phyloP scores from a whole-genome alignment of 768 basidiomycete genomes.

The Sistotremastrum suecicum region DNA sequence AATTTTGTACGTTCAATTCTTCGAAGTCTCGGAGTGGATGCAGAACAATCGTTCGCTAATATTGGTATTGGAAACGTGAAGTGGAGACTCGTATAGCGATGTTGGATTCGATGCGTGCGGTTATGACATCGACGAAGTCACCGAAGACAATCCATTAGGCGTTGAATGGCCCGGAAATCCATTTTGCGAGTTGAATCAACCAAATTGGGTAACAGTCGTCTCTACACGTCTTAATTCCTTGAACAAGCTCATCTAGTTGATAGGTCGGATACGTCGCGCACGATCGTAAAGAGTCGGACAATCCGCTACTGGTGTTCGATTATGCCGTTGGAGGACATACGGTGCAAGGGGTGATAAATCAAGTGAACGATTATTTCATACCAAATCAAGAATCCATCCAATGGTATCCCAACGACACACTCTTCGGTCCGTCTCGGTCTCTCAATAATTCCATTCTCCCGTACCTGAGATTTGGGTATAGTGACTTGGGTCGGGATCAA shows the following conservation, averaged over 20 bases:
- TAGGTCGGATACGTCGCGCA: constrained; percentile 16
- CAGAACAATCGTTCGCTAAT: not conserved
- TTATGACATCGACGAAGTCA: constrained; percentile 8
- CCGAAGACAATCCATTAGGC: constrained; percentile 32
- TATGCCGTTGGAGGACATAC: constrained; percentile 42
- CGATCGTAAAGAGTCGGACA: constrained; percentile 16
- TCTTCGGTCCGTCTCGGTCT: constrained; percentile 11
- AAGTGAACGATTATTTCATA: constrained; percentile 27
- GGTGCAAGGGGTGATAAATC: constrained; percentile 25
- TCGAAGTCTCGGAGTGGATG: not conserved
- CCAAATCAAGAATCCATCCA: constrained; percentile 8
- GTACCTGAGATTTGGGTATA: constrained; percentile 10
- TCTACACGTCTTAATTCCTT: too few species aligned
- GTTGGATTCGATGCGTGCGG: constrained; percentile 15
- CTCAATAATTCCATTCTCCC: not conserved
- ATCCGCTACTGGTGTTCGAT: constrained; percentile 37
- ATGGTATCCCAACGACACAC: constrained; percentile 10
- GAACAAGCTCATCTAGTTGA: too few species aligned
- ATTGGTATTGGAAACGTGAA: constrained; percentile 12
- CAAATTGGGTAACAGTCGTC: constrained; percentile 68
- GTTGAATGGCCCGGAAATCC: constrained; percentile 34
- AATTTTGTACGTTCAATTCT: constrained; percentile 31
- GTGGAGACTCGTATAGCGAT: constrained; percentile 49
- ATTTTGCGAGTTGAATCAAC: constrained; percentile 29
- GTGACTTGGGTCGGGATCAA: constrained; percentile 60